Base-by-base conservation (phyloP, 129 eudicot species). In the Pulicaria dysenterica region DNA sequence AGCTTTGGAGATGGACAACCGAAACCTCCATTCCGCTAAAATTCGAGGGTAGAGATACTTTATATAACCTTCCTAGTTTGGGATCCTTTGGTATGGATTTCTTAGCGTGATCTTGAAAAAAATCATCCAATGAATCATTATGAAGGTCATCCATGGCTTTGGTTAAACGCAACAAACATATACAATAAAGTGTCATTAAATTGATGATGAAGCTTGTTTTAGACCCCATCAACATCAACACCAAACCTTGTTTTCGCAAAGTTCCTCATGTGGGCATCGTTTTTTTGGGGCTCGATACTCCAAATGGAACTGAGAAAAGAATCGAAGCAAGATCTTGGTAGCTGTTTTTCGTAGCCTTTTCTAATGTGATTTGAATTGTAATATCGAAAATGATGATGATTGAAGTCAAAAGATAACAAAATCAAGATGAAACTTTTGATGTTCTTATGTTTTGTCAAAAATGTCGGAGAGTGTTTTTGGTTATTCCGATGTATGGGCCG, bases 11-110 rank as follows among this genome's bases (percentile, higher is more conserved):
- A 19, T 89, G 90, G 8, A 94, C 64, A 19, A 85, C 65, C 2
- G 95, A 84, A 48, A 67, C 83, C 31, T 84, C 82, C 74, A 90
- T 79, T 19, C 89, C 89, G 0, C 96, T 77, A 8, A 80, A 80
- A 77, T 94, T 87, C 4, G 74, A 48, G 7, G 95, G 96, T 41
- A 83, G 83, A 11, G 95, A 62, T 42, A 94, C 72, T 15, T 90
- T 72, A 78, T 87, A 89, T n/a, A 90, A 16, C 17, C 17, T 24
- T 45, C 95, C 93, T 7, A 82, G 63, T 5, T 73, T 70, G 12
- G 87, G 79, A 63, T 78, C 9, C 46, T 39, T 77, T 13, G 79
- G 58, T 16, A 80, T 43, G 0, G 73, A 77, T 53, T 57, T 80
- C 58, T 73, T 76, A 3, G 97, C 84, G 17, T 65, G 76, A 53